Base-by-base conservation (phyloP, 805 yeast species). In the Starmerella scarabaei region DNA sequence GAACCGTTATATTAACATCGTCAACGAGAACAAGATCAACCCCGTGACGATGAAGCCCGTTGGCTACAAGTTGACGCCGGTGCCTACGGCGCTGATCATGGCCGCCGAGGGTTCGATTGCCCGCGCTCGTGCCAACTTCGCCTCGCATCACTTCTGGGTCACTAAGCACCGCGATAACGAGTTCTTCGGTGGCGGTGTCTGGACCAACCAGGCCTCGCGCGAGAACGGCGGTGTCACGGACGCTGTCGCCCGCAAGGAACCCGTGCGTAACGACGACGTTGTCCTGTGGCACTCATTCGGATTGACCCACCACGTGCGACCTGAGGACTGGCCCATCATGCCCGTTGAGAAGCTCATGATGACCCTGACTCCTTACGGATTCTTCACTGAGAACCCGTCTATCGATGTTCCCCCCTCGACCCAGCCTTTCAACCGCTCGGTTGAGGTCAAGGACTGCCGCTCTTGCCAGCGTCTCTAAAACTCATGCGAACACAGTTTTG, bases 291-390 rank as follows among this genome's bases (percentile, higher is more conserved):
- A 81, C 51, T 79, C 88, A 35, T 58, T 81, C 58, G 85, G 82
- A 20, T 72, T 80, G 65, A 80, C 88, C 3, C 93, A 80, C 58
- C 72, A 79, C 53, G 49, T 45, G 26, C 72, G 81, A 51, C 73
- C 77, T 28, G 93, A 80, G 65, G 88, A 80, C 61, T 80, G 80
- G 77, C 91, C 91, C 37, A 85, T 80, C 35, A 80, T 80, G 93
- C 85, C 91, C 23, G 79, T 78, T 45, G 91, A 80, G 63, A 74
- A 73, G 48, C 75, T 79, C 63, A 70, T 65, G 47, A 75, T 80
- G 52, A 68, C 72, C 42, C 67, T 80, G 39, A 67, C 69, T 33
- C 93, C 93, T 35, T 65, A 71, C 52, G 80, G 81, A 37, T 80
- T 80, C 73, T 80, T 79, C 56, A 77, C 75, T 52, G 76, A 66